A percentile compares a stretch with the other conserved stretches of the same genome.
phyloP scores from a whole-genome alignment of 1,284 basidiomycete genomes.

The Sporisorium reilianum region DNA sequence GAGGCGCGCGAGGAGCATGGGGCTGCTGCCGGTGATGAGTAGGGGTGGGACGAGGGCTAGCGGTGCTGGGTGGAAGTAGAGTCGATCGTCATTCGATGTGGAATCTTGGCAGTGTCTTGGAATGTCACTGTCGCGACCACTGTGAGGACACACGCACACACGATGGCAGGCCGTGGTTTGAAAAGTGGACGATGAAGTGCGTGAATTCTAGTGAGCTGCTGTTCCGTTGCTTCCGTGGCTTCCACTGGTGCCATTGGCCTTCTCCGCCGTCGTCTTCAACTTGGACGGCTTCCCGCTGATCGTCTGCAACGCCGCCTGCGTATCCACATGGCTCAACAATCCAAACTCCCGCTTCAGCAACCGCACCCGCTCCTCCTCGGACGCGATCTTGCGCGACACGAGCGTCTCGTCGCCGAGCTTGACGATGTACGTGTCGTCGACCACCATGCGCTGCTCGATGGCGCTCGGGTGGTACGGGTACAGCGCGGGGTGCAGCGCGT shows the following conservation, averaged over 20 bases:
- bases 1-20: conserved; percentile 91
- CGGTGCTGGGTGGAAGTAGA: conserved; percentile 48
- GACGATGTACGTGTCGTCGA: conserved; percentile 24
- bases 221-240: background rate
- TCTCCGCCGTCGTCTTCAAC: conserved; percentile 3
- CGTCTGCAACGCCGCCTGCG: conserved; percentile 18
- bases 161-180: too few relatives aligned
- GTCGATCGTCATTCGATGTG: background rate
- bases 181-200: background rate
- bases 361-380: conserved; percentile 32
- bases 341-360: conserved; percentile 34
- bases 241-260: background rate
- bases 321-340: conserved; percentile 15
- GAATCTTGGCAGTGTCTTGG: too few relatives aligned
- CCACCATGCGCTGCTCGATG: conserved; percentile 36
- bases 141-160: too few relatives aligned
- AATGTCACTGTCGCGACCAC: too few relatives aligned
- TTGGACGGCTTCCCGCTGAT: conserved; percentile 28
- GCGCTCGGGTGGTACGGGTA: conserved; percentile 42
- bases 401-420: conserved; percentile 8
- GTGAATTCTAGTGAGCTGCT: background rate
- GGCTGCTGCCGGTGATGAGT: conserved; percentile 76
- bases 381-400: background rate
- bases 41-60: conserved; percentile 44
- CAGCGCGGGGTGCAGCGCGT: conserved; percentile 18